Percentiles rank a stretch among this genome's conserved stretches.
Evolutionary conservation across 495 filamentous ascomycete species (phyloP).

Genomic region (Trichocladium uniseriatum): DNA sequence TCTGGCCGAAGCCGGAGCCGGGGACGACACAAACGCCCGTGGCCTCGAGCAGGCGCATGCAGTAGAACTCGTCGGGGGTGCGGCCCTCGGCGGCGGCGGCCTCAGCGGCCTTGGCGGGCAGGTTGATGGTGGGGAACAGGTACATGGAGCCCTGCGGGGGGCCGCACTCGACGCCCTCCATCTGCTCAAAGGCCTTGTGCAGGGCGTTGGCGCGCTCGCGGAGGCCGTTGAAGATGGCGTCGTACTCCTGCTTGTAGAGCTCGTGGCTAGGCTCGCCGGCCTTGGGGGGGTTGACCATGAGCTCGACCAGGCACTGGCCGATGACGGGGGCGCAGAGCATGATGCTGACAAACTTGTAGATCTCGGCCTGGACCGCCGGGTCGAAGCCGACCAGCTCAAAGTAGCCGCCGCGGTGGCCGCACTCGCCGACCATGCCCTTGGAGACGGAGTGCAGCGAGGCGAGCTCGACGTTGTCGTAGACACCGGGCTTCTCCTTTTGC

Average conservation of each 20-base stretch:
- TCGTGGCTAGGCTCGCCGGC: conserved; percentile 70
- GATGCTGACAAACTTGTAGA: conserved; percentile 98
- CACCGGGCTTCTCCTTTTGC: conserved; percentile 60
- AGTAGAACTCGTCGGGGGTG: conserved; percentile 87
- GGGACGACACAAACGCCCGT: conserved; percentile 95
- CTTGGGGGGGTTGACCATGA: conserved; percentile 92
- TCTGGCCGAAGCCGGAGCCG: conserved; percentile 89
- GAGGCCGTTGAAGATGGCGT: conserved; percentile 65
- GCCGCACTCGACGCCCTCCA: conserved; percentile 92
- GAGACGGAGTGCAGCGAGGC: conserved; percentile 77
- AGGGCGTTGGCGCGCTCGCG: conserved; percentile 71
- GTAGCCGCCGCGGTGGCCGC: conserved; percentile 93
- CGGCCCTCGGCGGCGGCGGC: conserved; percentile 65
- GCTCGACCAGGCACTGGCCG: conserved; percentile 89
- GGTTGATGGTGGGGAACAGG: conserved; percentile 86
- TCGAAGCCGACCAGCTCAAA: conserved; percentile 92
- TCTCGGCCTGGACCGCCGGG: conserved; percentile 73
- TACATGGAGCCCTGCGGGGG: conserved; percentile 91
- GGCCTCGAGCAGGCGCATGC: conserved; percentile 76
- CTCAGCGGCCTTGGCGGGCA: conserved; percentile 64
- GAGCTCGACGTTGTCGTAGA: conserved; percentile 79
- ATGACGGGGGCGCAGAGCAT: conserved; percentile 90
- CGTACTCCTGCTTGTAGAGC: conserved; percentile 77
- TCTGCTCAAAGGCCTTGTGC: conserved; percentile 78
- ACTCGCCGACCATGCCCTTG: conserved; percentile 98